A percentile compares a stretch with the other conserved stretches of the same genome.
These are phyloP conservation scores for Termitomyces sp. DNA, from an alignment of 768 basidiomycete genomes.

Conservation along the genomic window DNA sequence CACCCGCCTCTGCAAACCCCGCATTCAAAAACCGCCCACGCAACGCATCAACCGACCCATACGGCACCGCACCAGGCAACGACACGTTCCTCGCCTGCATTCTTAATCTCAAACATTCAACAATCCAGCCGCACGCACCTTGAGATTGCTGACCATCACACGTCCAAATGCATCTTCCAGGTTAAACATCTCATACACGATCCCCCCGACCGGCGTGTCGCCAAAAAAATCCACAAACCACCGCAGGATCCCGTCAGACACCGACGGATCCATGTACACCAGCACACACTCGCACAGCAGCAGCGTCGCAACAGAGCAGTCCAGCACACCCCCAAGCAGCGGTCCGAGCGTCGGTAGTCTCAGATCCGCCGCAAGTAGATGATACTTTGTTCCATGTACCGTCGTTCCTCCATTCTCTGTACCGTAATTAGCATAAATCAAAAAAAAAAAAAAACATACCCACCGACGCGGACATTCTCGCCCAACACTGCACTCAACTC, in stretches of 20 bases:
- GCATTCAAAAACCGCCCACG: conserved; percentile 53
- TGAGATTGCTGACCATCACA: conserved; percentile 88
- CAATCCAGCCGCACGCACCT: conserved; percentile 38
- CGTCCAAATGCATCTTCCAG: conserved; percentile 86
- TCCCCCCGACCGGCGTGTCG: conserved; percentile 40
- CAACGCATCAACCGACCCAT: conserved; percentile 53
- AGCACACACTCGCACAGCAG: conserved; percentile 92
- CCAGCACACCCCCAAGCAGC: conserved; percentile 37
- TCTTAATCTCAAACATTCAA: not conserved
- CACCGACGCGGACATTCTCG: conserved; percentile 40
- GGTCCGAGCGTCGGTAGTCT: conserved; percentile 47
- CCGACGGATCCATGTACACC: conserved; percentile 72
- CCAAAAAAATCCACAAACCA: conserved; percentile 70
- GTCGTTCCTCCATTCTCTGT: conserved; percentile 61
- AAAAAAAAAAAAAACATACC: not conserved
- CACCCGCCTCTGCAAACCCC: conserved; percentile 53
- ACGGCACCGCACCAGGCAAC: conserved; percentile 71
- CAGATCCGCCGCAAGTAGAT: conserved; percentile 77
- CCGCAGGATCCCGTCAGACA: conserved; percentile 54
- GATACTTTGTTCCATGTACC: conserved; percentile 54
- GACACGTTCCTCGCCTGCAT: conserved; percentile 64
- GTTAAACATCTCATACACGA: conserved; percentile 94
- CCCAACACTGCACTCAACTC: conserved; percentile 53
- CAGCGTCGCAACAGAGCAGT: conserved; percentile 69
- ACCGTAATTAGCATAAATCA: not conserved